Conservation (phyloP, 768 basidiomycete species). For the Mycena latifolia region DNA sequence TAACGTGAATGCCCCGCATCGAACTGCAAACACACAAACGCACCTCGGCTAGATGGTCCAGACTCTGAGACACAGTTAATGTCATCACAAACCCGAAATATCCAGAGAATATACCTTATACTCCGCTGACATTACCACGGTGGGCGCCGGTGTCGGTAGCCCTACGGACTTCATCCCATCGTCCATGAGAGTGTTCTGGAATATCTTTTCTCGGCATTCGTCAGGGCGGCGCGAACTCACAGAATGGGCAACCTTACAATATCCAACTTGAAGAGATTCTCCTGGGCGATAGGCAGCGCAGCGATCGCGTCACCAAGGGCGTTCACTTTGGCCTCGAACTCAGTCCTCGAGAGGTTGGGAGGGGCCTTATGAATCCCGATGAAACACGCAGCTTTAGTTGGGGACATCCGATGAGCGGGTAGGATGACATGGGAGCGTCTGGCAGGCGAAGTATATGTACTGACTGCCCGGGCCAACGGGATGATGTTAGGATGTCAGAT, state of each 20-base stretch:
- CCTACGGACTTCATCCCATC: constrained; percentile 21
- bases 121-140: constrained; percentile 29
- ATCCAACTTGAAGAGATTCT: constrained; percentile 29
- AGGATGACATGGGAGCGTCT: not conserved
- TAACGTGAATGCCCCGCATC: constrained; percentile 6
- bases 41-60: constrained; percentile 22
- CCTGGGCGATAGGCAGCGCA: constrained; percentile 27
- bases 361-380: constrained; percentile 28
- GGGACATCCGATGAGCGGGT: constrained; percentile 21
- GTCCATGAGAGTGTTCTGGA: constrained; percentile 24
- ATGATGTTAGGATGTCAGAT: constrained; percentile 17
- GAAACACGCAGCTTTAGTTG: constrained; percentile 15
- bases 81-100: constrained; percentile 2
- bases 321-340: constrained; percentile 26
- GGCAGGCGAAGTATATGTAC: constrained; percentile 17
- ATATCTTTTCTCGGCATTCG: constrained; percentile 8
- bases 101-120: constrained; percentile 24
- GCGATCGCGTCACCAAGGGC: constrained; percentile 30
- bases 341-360: constrained; percentile 18
- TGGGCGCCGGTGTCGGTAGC: constrained; percentile 19
- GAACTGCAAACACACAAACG: not conserved
- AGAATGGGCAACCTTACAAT: constrained; percentile 10
- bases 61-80: constrained; percentile 18
- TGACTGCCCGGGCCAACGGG: not conserved
- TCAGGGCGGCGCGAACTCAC: not conserved